A percentile compares a stretch with the other conserved stretches of the same genome.
Conservation (phyloP, 768 basidiomycete species). For the Lactifluus echinatus region DNA sequence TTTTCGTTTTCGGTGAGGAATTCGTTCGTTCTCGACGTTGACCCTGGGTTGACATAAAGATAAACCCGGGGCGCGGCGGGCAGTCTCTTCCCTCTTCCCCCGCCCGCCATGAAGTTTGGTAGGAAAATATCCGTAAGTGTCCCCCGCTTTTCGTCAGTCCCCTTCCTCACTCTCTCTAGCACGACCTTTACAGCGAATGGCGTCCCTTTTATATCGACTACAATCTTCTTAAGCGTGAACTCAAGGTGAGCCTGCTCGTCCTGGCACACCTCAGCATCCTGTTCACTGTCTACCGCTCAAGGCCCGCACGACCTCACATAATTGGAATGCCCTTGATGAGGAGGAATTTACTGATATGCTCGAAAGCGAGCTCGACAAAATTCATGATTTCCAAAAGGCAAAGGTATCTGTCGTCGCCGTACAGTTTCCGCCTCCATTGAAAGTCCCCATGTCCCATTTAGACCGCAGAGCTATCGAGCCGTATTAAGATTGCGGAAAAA, state of each 20-base stretch:
- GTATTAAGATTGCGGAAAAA: conserved; percentile 76
- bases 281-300: conserved; percentile 19
- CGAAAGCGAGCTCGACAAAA: conserved; percentile 84
- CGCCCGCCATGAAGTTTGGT: conserved; percentile 64
- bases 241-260: conserved; percentile 49
- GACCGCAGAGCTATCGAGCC: conserved; percentile 73
- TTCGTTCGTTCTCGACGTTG: background rate
- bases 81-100: background rate
- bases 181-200: conserved; percentile 86
- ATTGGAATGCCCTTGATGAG: conserved; percentile 78
- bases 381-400: conserved; percentile 84
- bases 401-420: conserved; percentile 45
- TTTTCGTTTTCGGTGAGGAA: too few species aligned
- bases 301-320: conserved; percentile 43
- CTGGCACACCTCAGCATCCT: background rate
- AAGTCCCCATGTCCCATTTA: conserved; percentile 24
- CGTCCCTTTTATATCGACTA: conserved; percentile 86
- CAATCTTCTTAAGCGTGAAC: conserved; percentile 77
- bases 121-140: conserved; percentile 60
- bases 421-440: background rate
- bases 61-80: background rate
- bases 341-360: conserved; percentile 70
- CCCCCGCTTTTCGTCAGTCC: conserved; percentile 2
- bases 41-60: conserved; percentile 9
- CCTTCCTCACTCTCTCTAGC: conserved; percentile 33